Base-by-base conservation (phyloP, 208 protist genomes). In the Leishmania braziliensis region DNA sequence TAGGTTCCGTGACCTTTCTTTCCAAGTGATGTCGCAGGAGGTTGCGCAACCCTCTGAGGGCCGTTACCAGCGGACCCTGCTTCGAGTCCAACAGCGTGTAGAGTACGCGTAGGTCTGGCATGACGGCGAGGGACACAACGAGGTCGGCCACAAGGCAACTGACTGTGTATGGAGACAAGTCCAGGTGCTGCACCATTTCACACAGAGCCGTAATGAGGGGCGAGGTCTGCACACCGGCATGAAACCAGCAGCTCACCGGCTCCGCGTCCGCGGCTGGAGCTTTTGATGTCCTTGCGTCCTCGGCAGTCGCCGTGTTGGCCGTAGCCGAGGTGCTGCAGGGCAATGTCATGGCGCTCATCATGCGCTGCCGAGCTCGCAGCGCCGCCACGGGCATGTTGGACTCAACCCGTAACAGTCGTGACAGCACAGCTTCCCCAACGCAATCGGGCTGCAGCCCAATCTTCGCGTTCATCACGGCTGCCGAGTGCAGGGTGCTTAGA, bases 41-140 rank as follows among this genome's bases (percentile, higher is more conserved):
- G 26, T 79, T 81, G 29, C 84, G 88, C 71, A 93, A 54, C 54
- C 83, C 81, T 16, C 83, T 65, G 51, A 96, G 80, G 14, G 89
- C 75, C 43, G 80, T 75, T 48, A 86, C 77, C 50, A 96, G 83
- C 53, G 85, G 85, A 2, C 93, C 93, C 39, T 80, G 70, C 68
- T 84, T 68, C 46, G 89, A 82, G 69, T 95, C 90, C 62, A 96
- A 75, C 23, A 96, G 81, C 23, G 93, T 95, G 86, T 91, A 94
- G 9, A 95, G 33, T 1, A 93, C 90, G n/a, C 91, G 91, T 69
- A 90, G 58, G 66, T 96, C 93, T 6, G 93, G 91, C 58, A 94
- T 54, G 12, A 93, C 72, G 77, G 86, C 91, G 39, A 96, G 72
- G 36, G 87, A 86, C 5, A 83, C 79, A 51, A 90, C 62, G n/a